phyloP scores from a whole-genome alignment of 1,139 yeast species.

The Hyphopichia pseudoburtonii region DNA sequence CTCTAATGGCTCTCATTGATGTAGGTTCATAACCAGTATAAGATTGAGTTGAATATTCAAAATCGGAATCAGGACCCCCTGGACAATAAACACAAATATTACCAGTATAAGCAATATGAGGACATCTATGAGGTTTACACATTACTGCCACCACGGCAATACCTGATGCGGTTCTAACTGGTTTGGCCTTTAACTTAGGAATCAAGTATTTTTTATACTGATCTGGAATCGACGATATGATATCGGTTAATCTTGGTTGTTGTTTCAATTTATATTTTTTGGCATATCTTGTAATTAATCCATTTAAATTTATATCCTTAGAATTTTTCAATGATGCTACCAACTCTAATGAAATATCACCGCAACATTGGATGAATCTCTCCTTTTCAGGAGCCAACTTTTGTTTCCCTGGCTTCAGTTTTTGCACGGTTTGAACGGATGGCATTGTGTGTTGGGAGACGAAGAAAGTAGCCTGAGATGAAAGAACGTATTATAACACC shows the following conservation, averaged over 20 bases:
- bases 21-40: constrained; percentile 99
- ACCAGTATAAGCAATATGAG: constrained; percentile 98
- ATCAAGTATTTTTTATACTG: constrained; percentile 88
- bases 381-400: constrained; percentile 85
- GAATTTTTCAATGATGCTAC: constrained; percentile 74
- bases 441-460: no score
- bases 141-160: constrained; percentile 98
- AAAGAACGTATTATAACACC: no score
- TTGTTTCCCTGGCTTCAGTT: constrained; percentile 40
- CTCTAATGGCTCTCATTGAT: constrained; percentile 97
- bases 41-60: constrained; percentile 96
- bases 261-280: constrained; percentile 87
- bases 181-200: constrained; percentile 95
- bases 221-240: constrained; percentile 93
- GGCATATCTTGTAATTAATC: constrained; percentile 79
- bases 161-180: constrained; percentile 97
- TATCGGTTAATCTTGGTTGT: constrained; percentile 94
- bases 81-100: constrained; percentile 99
- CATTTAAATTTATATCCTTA: constrained; percentile 86
- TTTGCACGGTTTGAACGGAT: constrained; percentile 18
- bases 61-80: constrained; percentile 98
- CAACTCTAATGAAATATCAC: constrained; percentile 86
- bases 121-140: constrained; percentile 99
- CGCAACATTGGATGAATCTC: constrained; percentile 87
- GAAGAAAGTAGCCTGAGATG: no score